phyloP scores from a whole-genome alignment of 345 rosid species.

The Linum usitatissimum region DNA sequence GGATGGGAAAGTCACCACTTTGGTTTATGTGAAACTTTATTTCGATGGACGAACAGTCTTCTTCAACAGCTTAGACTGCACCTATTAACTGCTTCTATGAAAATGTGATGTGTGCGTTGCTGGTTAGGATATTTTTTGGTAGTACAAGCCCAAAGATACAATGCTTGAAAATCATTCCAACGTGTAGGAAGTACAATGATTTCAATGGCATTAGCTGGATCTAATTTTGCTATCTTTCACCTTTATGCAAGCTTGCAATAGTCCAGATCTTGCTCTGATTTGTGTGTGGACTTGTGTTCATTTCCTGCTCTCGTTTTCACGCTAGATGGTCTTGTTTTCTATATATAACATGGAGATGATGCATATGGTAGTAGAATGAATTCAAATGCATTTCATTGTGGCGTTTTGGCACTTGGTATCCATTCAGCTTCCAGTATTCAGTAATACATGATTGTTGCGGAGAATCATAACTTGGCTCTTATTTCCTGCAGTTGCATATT shows the following conservation, averaged over 20 bases:
- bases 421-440: neutral
- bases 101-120: neutral
- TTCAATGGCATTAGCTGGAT: neutral
- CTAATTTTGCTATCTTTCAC: neutral
- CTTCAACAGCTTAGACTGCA: neutral
- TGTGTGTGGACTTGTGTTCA: neutral
- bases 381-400: neutral
- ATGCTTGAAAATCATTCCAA: neutral
- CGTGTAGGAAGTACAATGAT: neutral
- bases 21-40: neutral
- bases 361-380: neutral
- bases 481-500: constrained; percentile 22
- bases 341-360: neutral
- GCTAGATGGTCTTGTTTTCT: neutral
- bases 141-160: neutral
- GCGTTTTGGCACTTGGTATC: neutral
- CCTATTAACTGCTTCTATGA: neutral
- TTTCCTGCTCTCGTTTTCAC: neutral
- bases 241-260: neutral
- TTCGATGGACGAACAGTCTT: neutral
- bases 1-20: neutral
- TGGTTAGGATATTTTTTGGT: neutral
- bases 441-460: neutral
- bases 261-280: neutral
- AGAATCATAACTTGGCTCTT: constrained; percentile 5